Evolutionary conservation across 2,329 filamentous ascomycete species (phyloP), one percentile per base, ranked within the genome.

Genomic region (Penicillium oxalicum): DNA sequence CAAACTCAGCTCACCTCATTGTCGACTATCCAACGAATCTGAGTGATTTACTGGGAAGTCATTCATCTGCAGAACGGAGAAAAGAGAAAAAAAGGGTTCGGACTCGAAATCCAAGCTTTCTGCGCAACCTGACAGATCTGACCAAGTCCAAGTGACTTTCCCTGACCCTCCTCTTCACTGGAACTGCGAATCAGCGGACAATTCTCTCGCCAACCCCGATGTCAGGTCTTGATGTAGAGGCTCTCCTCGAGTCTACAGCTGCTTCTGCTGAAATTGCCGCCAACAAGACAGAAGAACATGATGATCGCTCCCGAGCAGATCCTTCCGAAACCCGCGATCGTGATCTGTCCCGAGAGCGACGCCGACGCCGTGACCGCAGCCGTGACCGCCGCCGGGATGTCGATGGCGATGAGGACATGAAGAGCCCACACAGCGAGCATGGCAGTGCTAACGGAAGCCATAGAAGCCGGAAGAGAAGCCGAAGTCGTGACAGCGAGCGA

Each of bases 201-300:
- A 58, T 55, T 54, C 18, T 18, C 18, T 18, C 56, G 53, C 45
- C 44, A 45, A 38, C 61, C 70, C 74, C 60, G 60, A 86, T 86
- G 83, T 83, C 83, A 67, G 78, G 78, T 69, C 75, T 85, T 59
- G 89, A 95, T 66, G 88, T 96, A 61, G 91, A 96, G 77, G 88
- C 89, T 58, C 80, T 96, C 57, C 83, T 96, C 60, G 90, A 95
- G 71, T 88, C 87, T 44, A 88, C 87, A 54, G 88, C 87, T 45
- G 84, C 83, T 66, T 76, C 77, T 40, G 56, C 66, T 38, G 62
- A 66, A 40, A 57, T 67, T 13, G 50, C 64, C 35, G 33, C 12
- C 24, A 59, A 64, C 50, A 63, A 64, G 28, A 56, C 70, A 57
- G 80, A 81, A 54, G 79, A 82, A 55, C 74, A 76, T 56, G 80